A percentile compares a stretch with the other conserved stretches of the same genome.
Conservation (phyloP, 257 asterid species). For the Lycium ferocissimum region DNA sequence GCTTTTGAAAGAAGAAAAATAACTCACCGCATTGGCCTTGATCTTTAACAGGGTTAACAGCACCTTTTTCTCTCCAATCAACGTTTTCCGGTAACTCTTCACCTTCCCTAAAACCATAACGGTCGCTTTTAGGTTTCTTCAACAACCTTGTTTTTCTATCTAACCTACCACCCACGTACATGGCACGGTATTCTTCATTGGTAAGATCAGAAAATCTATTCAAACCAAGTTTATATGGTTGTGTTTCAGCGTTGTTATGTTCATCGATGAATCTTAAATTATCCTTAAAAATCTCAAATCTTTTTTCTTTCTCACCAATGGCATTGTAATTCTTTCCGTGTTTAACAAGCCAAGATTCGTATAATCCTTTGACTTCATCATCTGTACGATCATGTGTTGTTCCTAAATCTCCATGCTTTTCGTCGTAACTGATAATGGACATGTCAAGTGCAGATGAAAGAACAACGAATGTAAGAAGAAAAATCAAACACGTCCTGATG, state of each 20-base stretch:
- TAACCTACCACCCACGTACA: constrained; percentile 61
- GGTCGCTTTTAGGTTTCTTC: constrained; percentile 42
- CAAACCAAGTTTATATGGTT: constrained; percentile 64
- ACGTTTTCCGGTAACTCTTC: constrained; percentile 68
- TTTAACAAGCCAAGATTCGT: constrained; percentile 80
- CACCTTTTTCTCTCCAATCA: constrained; percentile 92
- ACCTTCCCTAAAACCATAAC: constrained; percentile 63
- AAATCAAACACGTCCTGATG: constrained; percentile 33
- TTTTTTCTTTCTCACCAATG: constrained; percentile 69
- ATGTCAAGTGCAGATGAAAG: constrained; percentile 68
- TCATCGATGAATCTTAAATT: constrained; percentile 65
- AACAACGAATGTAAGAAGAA: constrained; percentile 41
- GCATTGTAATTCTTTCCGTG: constrained; percentile 73
- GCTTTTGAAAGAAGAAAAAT: background rate
- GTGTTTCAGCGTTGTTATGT: constrained; percentile 63
- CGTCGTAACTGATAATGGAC: constrained; percentile 70
- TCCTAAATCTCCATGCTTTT: constrained; percentile 40
- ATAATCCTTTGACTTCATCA: constrained; percentile 45
- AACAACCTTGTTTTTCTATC: constrained; percentile 42
- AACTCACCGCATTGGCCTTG: constrained; percentile 89
- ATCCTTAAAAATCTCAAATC: constrained; percentile 78
- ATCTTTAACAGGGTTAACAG: constrained; percentile 82
- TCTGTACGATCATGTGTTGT: constrained; percentile 34
- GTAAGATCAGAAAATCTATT: constrained; percentile 86
- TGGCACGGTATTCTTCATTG: constrained; percentile 69